Base-by-base conservation (phyloP, 768 basidiomycete species). In the Podaxis sp. region DNA sequence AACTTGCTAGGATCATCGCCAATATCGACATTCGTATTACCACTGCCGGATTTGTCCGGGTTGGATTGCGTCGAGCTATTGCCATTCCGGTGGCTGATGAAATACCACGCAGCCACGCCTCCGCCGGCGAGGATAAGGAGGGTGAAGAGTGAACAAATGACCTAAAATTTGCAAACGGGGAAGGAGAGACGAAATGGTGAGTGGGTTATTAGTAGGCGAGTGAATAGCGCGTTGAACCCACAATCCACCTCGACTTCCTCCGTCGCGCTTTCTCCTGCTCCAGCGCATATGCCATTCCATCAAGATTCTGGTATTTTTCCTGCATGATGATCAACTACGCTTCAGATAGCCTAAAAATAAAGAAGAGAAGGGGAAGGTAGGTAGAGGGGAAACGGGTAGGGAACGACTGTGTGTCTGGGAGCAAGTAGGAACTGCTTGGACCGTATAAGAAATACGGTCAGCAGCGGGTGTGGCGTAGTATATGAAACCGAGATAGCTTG, bases 1-100 rank as follows among this genome's bases (percentile, higher is more conserved):
- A 95, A 96, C 12, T 80, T 77, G 71, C 85, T 89, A 4, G 93
- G 92, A 73, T 94, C 89, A 67, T 78, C 82, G 13, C 71, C 66
- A 42, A 57, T 49, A 19, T 61, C 39, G 19, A 52, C 48, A 48
- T 39, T 54, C 24, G 56, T 52, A 33, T 36, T 17, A 22, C 52
- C 19, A 22, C 52, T 49, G 38, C 57, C 33, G 15, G 61, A 57
- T 22, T 60, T 60, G 19, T 39, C 40, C 33, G 48, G 36, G 58
- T 54, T 60, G 8, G 61, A 46, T 59, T 26, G 30, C 55, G 30
- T 38, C 61, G 49, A 71, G 39, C 68, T 70, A 62, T 76, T 80
- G 64, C 33, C 44, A 7, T 81, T 78, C 65, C 82, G 81, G 58
- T 84, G 87, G 17, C 86, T 77, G 30, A 93, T 81, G 5, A 80